These are phyloP conservation scores for Plectosphaerella sp. DNA, from an alignment of 2,329 filamentous ascomycete species.

Conservation along the genomic window DNA sequence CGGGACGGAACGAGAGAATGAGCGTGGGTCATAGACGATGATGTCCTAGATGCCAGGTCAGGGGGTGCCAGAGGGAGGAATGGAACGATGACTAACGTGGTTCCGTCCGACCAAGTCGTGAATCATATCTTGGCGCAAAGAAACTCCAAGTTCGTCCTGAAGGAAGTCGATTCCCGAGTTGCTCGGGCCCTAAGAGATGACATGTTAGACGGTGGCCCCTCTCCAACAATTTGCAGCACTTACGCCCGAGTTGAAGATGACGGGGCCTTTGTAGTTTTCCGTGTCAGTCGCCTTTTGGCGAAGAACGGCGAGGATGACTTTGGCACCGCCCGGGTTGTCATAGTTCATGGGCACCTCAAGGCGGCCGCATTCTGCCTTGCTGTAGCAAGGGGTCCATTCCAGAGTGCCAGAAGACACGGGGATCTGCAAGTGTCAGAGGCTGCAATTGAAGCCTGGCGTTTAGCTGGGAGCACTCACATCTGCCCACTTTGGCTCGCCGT, in stretches of 20 bases:
- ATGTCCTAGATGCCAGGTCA: constrained; percentile 28
- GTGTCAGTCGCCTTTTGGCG: constrained; percentile 21
- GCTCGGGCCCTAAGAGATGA: too few relatives aligned
- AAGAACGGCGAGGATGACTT: constrained; percentile 23
- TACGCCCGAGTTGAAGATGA: constrained; percentile 26
- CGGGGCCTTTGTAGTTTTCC: constrained; percentile 15
- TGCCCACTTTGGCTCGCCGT: too few relatives aligned
- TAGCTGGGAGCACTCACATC: too few relatives aligned
- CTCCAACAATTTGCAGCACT: constrained; percentile 20
- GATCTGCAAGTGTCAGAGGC: too few relatives aligned
- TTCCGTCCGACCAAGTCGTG: constrained; percentile 41
- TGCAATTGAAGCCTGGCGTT: too few relatives aligned
- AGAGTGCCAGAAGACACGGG: too few relatives aligned
- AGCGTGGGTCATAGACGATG: constrained; percentile 40
- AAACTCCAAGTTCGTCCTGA: too few relatives aligned
- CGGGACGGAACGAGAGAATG: constrained; percentile 41
- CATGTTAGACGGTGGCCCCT: neutral
- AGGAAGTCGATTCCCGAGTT: too few relatives aligned
- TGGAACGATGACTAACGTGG: constrained; percentile 24
- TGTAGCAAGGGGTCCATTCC: too few relatives aligned
- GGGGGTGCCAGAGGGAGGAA: neutral
- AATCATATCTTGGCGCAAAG: constrained; percentile 6
- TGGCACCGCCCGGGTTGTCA: constrained; percentile 18
- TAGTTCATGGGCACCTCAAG: constrained; percentile 26
- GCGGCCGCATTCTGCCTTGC: too few relatives aligned